Conservation (phyloP, 805 yeast genomes). For the Jamesozyma piceae region DNA sequence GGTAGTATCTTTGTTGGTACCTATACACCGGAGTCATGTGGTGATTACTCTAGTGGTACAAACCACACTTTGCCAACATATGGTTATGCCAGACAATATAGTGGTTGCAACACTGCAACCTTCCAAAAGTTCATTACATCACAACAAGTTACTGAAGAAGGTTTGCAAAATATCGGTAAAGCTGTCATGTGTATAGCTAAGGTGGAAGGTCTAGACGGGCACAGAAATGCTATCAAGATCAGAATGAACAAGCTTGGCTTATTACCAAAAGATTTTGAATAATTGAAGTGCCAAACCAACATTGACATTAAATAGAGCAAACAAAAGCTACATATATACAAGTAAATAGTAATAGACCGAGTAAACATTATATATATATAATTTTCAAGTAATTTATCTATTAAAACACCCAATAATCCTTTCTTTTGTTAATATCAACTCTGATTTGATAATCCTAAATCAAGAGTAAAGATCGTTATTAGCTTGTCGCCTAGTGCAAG, state of each 20-base stretch:
- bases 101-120: conserved; percentile 93
- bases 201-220: conserved; percentile 95
- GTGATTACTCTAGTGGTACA: conserved; percentile 96
- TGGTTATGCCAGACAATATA: conserved; percentile 95
- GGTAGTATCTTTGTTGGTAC: conserved; percentile 96
- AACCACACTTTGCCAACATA: conserved; percentile 98
- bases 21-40: conserved; percentile 94
- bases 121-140: conserved; percentile 93
- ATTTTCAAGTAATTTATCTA: too few species aligned
- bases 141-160: conserved; percentile 80
- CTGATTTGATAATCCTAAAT: too few species aligned
- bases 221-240: conserved; percentile 91
- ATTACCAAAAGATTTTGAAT: conserved; percentile 30
- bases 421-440: too few species aligned
- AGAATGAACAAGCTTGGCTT: conserved; percentile 78
- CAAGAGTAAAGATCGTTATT: too few species aligned
- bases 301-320: too few species aligned
- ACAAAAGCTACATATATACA: too few species aligned
- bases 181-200: conserved; percentile 95
- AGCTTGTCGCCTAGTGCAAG: too few species aligned
- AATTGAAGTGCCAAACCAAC: too few species aligned
- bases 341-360: too few species aligned
- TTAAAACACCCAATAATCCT: too few species aligned
- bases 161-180: conserved; percentile 80
- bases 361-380: too few species aligned